Percentiles rank a stretch among this genome's conserved stretches.
These are phyloP conservation scores for Aspergillus affinis DNA, from an alignment of 495 filamentous ascomycete species.

Conservation along the genomic window DNA sequence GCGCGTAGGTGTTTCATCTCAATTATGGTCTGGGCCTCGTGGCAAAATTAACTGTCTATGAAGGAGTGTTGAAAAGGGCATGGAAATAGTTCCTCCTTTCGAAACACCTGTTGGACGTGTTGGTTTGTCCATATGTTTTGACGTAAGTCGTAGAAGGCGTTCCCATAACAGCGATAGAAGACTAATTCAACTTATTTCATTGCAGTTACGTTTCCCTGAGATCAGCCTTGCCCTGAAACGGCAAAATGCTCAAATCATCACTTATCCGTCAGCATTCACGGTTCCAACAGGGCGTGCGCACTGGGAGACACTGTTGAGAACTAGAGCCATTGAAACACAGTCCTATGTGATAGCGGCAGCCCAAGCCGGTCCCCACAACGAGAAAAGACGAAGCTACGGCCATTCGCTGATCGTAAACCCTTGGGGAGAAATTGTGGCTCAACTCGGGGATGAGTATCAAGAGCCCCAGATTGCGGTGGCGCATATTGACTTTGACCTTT, in stretches of 20 bases:
- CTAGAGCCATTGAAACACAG: slow-evolving; percentile 89
- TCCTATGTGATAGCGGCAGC: slow-evolving; percentile 85
- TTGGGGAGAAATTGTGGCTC: slow-evolving; percentile 75
- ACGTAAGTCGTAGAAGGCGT: slow-evolving; percentile 50
- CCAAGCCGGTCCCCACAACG: slow-evolving; percentile 77
- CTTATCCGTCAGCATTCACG: slow-evolving; percentile 90
- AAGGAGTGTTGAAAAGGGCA: slow-evolving; percentile 61
- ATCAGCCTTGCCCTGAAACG: slow-evolving; percentile 64
- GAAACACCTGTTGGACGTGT: slow-evolving; percentile 70
- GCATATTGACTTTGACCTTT: slow-evolving; percentile 50
- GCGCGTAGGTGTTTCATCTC: slow-evolving; percentile 35
- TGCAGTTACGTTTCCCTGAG: slow-evolving; percentile 75
- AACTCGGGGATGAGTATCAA: slow-evolving; percentile 52
- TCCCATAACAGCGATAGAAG: neutral
- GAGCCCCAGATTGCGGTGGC: slow-evolving; percentile 54
- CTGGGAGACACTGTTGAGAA: slow-evolving; percentile 75
- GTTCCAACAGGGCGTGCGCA: slow-evolving; percentile 83
- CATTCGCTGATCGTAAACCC: slow-evolving; percentile 85
- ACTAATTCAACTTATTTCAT: neutral
- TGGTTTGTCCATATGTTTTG: slow-evolving; percentile 84
- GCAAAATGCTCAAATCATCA: slow-evolving; percentile 71
- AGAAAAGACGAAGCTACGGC: slow-evolving; percentile 79
- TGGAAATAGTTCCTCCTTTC: slow-evolving; percentile 63
- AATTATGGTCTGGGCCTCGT: neutral
- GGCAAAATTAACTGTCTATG: neutral